Conservation (phyloP, 805 yeast species). For the Myxozyma nipponensis region DNA sequence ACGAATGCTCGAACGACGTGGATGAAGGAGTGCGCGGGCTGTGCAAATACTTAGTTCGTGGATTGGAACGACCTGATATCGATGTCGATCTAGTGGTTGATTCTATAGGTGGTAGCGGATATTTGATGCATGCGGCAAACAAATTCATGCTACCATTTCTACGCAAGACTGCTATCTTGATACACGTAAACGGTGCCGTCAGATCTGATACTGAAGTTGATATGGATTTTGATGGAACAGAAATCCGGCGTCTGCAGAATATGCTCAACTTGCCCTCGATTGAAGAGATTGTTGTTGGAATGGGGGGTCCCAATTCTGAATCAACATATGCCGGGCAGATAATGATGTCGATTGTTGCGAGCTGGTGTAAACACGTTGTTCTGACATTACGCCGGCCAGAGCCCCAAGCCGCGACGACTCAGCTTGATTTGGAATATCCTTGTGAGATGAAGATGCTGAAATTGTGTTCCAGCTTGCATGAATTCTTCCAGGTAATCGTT, state of each 20-base stretch:
- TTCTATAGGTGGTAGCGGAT: no score
- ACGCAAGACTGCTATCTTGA: conserved; percentile 56
- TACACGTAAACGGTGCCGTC: conserved; percentile 52
- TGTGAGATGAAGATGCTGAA: conserved; percentile 57
- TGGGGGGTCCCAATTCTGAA: conserved; percentile 1
- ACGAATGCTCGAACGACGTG: background rate
- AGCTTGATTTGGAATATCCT: conserved; percentile 46
- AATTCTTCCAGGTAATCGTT: conserved; percentile 56
- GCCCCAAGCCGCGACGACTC: conserved; percentile 1
- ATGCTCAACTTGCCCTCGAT: conserved; percentile 45
- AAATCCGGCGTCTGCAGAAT: conserved; percentile 52
- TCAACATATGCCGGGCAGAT: conserved; percentile 2
- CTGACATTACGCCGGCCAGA: conserved; percentile 19
- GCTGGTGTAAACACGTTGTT: conserved; percentile 24
- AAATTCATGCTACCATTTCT: conserved; percentile 57
- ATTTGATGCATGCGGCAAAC: background rate
- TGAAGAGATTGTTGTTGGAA: conserved; percentile 10
- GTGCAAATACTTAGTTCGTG: background rate
- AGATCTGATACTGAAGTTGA: conserved; percentile 36
- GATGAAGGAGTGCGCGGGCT: conserved; percentile 1
- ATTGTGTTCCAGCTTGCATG: conserved; percentile 64
- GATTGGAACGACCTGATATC: background rate
- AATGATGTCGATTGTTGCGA: conserved; percentile 10
- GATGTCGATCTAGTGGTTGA: conserved; percentile 17
- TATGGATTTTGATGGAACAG: conserved; percentile 37